phyloP scores from a whole-genome alignment of 2,329 filamentous ascomycete genomes.

The Clarireedia paspali region DNA sequence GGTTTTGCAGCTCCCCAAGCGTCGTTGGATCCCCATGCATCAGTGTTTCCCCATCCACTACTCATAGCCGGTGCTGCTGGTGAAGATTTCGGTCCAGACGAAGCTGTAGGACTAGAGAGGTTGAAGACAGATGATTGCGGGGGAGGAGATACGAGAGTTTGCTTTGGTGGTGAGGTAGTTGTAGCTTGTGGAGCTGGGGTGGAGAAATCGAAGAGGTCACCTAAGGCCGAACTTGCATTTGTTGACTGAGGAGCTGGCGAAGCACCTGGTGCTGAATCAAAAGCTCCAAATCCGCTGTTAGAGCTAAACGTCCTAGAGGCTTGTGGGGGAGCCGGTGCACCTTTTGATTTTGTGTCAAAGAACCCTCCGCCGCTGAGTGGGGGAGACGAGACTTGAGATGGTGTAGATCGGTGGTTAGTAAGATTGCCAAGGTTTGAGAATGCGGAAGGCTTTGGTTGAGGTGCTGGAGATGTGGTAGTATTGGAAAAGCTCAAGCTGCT shows the following conservation, averaged over 20 bases:
- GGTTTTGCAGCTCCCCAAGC: conserved; percentile 63
- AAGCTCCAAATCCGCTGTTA: conserved; percentile 56
- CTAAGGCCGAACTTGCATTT: conserved; percentile 48
- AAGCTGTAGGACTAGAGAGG: conserved; percentile 49
- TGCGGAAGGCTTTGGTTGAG: conserved; percentile 35
- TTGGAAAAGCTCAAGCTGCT: conserved; percentile 55
- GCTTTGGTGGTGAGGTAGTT: conserved; percentile 35
- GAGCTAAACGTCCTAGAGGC: conserved; percentile 45
- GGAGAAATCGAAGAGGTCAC: conserved; percentile 76
- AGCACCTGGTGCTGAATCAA: conserved; percentile 39
- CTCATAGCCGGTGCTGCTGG: conserved; percentile 32
- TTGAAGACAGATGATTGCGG: conserved; percentile 67
- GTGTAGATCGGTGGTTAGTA: conserved; percentile 32
- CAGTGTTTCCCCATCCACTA: conserved; percentile 40
- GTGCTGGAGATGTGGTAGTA: conserved; percentile 36
- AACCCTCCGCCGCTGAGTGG: conserved; percentile 62
- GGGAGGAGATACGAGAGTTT: conserved; percentile 29
- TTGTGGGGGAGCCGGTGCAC: conserved; percentile 35
- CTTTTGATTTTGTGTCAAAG: conserved; percentile 68
- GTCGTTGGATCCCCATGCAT: conserved; percentile 77
- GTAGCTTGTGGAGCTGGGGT: conserved; percentile 38
- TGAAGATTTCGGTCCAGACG: conserved; percentile 35
- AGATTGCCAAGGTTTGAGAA: conserved; percentile 41
- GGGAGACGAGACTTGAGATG: conserved; percentile 38
- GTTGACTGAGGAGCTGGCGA: conserved; percentile 30